These are phyloP conservation scores for Phylloporus sp. DNA, from an alignment of 768 basidiomycete species.

Conservation along the genomic window DNA sequence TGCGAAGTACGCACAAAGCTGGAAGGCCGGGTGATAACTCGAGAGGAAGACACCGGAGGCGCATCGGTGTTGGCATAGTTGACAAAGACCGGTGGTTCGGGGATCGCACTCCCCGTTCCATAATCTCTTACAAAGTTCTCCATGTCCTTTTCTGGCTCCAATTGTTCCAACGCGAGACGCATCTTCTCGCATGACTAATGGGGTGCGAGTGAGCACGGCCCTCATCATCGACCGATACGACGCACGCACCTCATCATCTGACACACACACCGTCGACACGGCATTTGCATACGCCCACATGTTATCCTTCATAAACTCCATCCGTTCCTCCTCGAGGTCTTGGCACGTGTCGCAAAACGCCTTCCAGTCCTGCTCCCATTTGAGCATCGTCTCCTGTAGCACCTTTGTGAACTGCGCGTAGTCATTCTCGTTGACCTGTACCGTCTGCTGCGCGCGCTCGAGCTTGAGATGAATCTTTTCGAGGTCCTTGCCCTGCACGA, in stretches of 20 bases:
- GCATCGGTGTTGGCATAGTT: conserved; percentile 72
- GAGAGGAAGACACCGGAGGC: conserved; percentile 54
- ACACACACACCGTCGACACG: conserved; percentile 92
- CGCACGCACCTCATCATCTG: conserved; percentile 83
- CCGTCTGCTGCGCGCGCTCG: conserved; percentile 84
- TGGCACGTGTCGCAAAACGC: conserved; percentile 91
- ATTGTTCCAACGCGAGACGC: conserved; percentile 79
- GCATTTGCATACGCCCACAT: conserved; percentile 96
- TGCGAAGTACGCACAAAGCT: conserved; percentile 46
- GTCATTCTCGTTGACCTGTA: conserved; percentile 87
- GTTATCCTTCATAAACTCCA: conserved; percentile 92
- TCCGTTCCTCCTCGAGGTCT: conserved; percentile 92
- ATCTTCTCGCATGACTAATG: conserved; percentile 86
- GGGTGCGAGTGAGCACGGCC: neutral
- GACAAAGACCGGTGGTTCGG: conserved; percentile 83
- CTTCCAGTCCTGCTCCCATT: conserved; percentile 96
- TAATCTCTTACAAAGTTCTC: conserved; percentile 85
- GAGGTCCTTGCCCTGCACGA: conserved; percentile 90
- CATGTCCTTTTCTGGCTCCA: conserved; percentile 86
- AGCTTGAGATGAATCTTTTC: conserved; percentile 87
- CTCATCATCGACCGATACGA: neutral
- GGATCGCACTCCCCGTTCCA: conserved; percentile 84
- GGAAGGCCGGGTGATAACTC: conserved; percentile 55
- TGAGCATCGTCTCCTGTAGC: conserved; percentile 69
- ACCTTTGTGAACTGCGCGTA: conserved; percentile 84